Conservation (phyloP, 805 yeast species). For the Wickerhamiella vanderwaltii region DNA sequence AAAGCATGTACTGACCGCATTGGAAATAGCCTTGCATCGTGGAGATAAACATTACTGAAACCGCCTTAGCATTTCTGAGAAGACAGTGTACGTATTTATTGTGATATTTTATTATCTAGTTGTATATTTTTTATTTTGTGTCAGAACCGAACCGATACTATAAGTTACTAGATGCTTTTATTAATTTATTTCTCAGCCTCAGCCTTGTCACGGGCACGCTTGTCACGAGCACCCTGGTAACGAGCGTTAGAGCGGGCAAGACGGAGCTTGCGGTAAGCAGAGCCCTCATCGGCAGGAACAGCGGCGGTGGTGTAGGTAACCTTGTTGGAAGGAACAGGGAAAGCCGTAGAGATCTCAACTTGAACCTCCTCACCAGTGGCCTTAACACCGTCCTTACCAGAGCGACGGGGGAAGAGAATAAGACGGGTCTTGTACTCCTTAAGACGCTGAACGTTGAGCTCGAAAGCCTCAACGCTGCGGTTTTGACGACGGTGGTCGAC, state of each 20-base stretch:
- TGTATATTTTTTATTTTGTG: neutral
- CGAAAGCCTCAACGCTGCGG: slow-evolving; percentile 92
- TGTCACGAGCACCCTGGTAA: slow-evolving; percentile 91
- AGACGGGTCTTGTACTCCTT: slow-evolving; percentile 92
- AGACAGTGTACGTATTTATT: too few species aligned
- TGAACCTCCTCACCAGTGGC: slow-evolving; percentile 55
- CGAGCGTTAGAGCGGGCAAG: slow-evolving; percentile 88
- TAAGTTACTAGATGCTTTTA: slow-evolving; percentile 7
- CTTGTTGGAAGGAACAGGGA: slow-evolving; percentile 82
- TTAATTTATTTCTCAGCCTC: slow-evolving; percentile 70
- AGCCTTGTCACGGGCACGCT: slow-evolving; percentile 94
- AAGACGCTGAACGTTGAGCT: slow-evolving; percentile 90
- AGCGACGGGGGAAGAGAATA: slow-evolving; percentile 89
- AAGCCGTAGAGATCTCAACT: slow-evolving; percentile 52
- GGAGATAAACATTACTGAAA: too few species aligned
- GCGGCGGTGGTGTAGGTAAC: slow-evolving; percentile 76
- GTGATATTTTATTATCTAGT: too few species aligned
- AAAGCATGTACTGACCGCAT: slow-evolving; percentile 1
- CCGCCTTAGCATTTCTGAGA: too few species aligned
- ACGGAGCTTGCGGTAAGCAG: slow-evolving; percentile 92
- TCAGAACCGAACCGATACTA: slow-evolving; percentile 7
- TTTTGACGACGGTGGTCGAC: slow-evolving; percentile 99
- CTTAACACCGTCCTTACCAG: slow-evolving; percentile 45
- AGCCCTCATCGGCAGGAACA: slow-evolving; percentile 57
- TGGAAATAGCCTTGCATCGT: neutral